Base-by-base conservation (phyloP, 73 alveolate genomes). In the Chromera velia region DNA sequence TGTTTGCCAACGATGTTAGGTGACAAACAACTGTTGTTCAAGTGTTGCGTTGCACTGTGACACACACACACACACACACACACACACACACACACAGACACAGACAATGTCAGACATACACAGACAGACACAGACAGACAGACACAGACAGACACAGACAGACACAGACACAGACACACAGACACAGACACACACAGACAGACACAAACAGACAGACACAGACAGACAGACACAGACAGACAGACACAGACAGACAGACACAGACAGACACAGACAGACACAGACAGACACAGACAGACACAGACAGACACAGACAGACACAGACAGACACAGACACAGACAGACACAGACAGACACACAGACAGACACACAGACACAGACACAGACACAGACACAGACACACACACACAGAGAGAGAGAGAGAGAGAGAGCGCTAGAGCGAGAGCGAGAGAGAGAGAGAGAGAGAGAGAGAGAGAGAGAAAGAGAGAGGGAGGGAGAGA, bases 391-490 rank as follows among this genome's bases (percentile, higher is more conserved):
- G 63, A 45, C 24, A 45, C 63, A 7, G 70, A 9, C 9, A 9
- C 33, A 63, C 33, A 7, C 71, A 63, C 33, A 63, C 22, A 63
- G 70, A 26, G 70, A 27, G 13, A 63, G 30, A 27, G 32, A 7
- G 30, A 27, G n/a, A n/a, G n/a, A n/a, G n/a, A n/a, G n/a, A n/a
- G n/a, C n/a, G n/a, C n/a, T n/a, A n/a, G n/a, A n/a, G n/a, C n/a
- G n/a, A n/a, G n/a, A n/a, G n/a, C n/a, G n/a, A n/a, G n/a, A n/a
- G n/a, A n/a, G n/a, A n/a, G 30, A 27, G 13, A 27, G 30, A 26
- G 70, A 26, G 70, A 63, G 13, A 63, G 71, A 7, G 71, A 63
- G 71, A 63, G 0, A 63, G 71, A 63, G 71, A 63, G 71, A 63
- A 32, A 24, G 31, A 63, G 71, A 63, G 71, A 63, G 33, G 28